phyloP scores from a whole-genome alignment of 2,329 filamentous ascomycete species.

The Cryphonectria naterciae region DNA sequence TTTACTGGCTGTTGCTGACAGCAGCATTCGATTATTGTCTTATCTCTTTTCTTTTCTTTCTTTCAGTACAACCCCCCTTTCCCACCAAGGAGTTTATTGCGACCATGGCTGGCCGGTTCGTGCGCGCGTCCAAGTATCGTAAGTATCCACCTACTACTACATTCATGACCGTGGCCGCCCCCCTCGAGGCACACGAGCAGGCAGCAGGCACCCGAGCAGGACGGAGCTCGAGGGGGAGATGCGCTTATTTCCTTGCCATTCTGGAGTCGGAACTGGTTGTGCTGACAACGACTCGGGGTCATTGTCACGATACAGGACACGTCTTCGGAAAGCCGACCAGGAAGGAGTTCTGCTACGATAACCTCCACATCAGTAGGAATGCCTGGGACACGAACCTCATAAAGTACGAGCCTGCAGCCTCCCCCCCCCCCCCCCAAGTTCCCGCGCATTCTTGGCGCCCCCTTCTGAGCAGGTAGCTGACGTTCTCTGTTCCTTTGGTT shows the following conservation, averaged over 20 bases:
- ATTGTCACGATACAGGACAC: slow-evolving; percentile 70
- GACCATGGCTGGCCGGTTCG: slow-evolving; percentile 66
- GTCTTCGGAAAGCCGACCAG: slow-evolving; percentile 95
- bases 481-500: slow-evolving; percentile 8
- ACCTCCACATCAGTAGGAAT: slow-evolving; percentile 95
- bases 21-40: slow-evolving; percentile 9
- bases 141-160: slow-evolving; percentile 40
- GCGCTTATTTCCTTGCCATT: slow-evolving; percentile 20
- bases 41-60: slow-evolving; percentile 1
- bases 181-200: slow-evolving; percentile 30
- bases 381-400: slow-evolving; percentile 94
- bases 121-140: slow-evolving; percentile 72
- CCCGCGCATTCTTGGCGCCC: not conserved
- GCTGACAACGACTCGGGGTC: slow-evolving; percentile 35
- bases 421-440: not conserved
- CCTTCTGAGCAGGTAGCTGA: slow-evolving; percentile 26
- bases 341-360: slow-evolving; percentile 99
- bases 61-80: not conserved
- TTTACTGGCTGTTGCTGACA: slow-evolving; percentile 7
- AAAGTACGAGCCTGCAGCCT: not conserved
- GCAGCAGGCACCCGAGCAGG: slow-evolving; percentile 15
- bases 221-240: not conserved
- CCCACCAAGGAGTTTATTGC: slow-evolving; percentile 10
- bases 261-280: slow-evolving; percentile 33
- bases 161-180: slow-evolving; percentile 30